Percentiles rank a stretch among this genome's conserved stretches.
Evolutionary conservation across 2,329 filamentous ascomycete genomes (phyloP).

Genomic region (Colletotrichum abscissum): DNA sequence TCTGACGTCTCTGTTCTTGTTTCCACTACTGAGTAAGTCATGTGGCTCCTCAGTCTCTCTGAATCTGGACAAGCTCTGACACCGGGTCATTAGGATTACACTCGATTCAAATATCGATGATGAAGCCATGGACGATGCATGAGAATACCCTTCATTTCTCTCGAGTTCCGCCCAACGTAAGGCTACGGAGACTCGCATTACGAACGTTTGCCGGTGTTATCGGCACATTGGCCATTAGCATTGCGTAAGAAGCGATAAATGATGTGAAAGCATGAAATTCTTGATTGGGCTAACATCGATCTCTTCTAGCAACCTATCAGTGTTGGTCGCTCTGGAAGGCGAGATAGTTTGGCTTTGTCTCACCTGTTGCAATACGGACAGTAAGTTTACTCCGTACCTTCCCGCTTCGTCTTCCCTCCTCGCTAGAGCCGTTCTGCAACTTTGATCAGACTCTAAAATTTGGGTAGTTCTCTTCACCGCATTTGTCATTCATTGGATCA

Average conservation of each 20-base stretch:
- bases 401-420: no score
- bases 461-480: conserved; percentile 5
- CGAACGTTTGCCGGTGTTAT: conserved; percentile 3
- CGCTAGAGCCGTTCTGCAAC: no score
- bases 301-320: not conserved
- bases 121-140: not conserved
- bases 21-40: conserved; percentile 8
- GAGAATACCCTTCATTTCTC: not conserved
- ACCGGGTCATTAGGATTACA: not conserved
- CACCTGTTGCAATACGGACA: conserved; percentile 19
- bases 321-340: not conserved
- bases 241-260: not conserved
- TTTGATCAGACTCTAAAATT: not conserved
- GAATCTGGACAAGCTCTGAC: not conserved
- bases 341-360: conserved; percentile 14
- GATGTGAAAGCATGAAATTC: not conserved
- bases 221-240: not conserved
- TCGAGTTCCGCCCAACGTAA: not conserved
- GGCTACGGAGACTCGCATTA: not conserved
- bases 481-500: not conserved
- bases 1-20: conserved; percentile 12
- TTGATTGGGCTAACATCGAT: not conserved
- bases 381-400: not conserved
- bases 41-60: not conserved
- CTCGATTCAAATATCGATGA: conserved; percentile 2